Evolutionary conservation across 1,139 yeast species (phyloP).

Genomic region (Nakaseomyces uthaithaninus): DNA sequence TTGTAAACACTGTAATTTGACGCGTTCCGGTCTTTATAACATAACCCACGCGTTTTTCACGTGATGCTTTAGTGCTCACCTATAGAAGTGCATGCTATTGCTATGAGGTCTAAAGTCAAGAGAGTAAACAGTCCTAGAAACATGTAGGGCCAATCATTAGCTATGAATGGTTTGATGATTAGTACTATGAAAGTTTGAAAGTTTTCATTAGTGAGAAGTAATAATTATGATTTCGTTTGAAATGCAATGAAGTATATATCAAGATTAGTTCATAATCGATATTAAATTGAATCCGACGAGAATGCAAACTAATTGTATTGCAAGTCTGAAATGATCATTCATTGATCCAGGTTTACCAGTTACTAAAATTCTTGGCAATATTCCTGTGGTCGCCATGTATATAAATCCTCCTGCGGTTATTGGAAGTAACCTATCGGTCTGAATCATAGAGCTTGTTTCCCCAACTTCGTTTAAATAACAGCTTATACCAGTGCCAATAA

Average conservation of each 20-base stretch:
- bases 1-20: background rate
- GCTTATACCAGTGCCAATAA: constrained; percentile 54
- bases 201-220: too few relatives aligned
- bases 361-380: constrained; percentile 53
- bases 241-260: background rate
- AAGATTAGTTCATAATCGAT: constrained; percentile 8
- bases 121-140: too few relatives aligned
- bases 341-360: constrained; percentile 18
- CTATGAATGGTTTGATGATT: too few relatives aligned
- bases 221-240: too few relatives aligned
- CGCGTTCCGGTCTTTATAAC: background rate
- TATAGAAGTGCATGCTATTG: constrained; percentile 3
- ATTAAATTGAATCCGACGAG: constrained; percentile 10
- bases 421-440: constrained; percentile 49
- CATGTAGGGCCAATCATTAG: too few relatives aligned
- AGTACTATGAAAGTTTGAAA: too few relatives aligned
- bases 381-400: constrained; percentile 58
- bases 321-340: constrained; percentile 3
- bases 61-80: constrained; percentile 2
- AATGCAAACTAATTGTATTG: constrained; percentile 8
- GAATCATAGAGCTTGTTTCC: constrained; percentile 5
- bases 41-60: constrained; percentile 1
- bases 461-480: constrained; percentile 36
- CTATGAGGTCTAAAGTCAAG: background rate
- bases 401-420: constrained; percentile 64